Evolutionary conservation across 768 basidiomycete species (phyloP), one percentile per base, ranked within the genome.

Genomic region (Collybia mongolica): DNA sequence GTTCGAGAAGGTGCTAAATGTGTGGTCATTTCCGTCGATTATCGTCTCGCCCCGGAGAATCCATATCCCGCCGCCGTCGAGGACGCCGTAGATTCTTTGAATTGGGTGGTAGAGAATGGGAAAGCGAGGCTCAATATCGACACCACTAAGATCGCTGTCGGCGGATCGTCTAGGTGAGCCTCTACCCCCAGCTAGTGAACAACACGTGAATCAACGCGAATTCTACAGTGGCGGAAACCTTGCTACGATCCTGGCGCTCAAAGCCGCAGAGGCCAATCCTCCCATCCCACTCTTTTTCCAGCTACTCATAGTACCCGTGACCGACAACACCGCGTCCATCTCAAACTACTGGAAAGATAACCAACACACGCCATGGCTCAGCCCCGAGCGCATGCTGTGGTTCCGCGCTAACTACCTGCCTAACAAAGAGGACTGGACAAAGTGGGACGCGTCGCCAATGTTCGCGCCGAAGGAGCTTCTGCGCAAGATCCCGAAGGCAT

Each of bases 391-490:
- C 49, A 90, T 90, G 88, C 55, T 78, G 15, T 91, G 88, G 89
- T 90, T 86, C 78, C 70, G 79, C 24, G 61, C 73, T 42, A 80
- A 83, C 57, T 91, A 90, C 62, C 72, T 87, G 9, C 86, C 88
- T 0, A 80, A 84, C 50, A 61, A 74, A 53, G 72, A 65, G 35
- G 84, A 88, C 48, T 74, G 79, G 69, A 68, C 69, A 0, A 80
- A 83, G 43, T 88, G 85, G 83, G 82, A 84, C 52, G 80, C 78
- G 20, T 88, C 86, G 3, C 87, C 88, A 0, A 69, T 84, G n/a
- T 83, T 86, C 41, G 87, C 86, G 1, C 83, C 86, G 0, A 74
- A 75, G 8, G 75, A 74, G 28, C 62, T 79, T 28, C 63, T 88
- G 52, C 64, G 61, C 42, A 76, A 75, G 48, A 66, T 74, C 2